Evolutionary conservation across 805 yeast genomes (phyloP).

Genomic region (Candida ovalis): DNA sequence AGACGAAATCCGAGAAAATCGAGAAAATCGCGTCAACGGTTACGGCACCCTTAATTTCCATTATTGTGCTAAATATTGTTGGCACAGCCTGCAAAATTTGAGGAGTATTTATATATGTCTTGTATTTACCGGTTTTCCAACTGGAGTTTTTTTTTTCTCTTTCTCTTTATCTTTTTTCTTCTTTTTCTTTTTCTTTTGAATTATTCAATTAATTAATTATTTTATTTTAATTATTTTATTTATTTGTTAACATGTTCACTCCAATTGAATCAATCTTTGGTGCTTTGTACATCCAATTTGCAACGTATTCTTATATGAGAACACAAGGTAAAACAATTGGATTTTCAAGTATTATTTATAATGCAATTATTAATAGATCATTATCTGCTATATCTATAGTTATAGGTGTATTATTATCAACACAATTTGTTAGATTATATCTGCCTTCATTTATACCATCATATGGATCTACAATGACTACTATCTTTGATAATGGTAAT

Average conservation of each 20-base stretch:
- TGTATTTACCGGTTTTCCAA: no score
- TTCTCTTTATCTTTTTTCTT: background rate
- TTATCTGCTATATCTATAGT: conserved; percentile 30
- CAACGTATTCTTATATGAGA: conserved; percentile 40
- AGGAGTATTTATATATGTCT: no score
- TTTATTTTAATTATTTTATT: background rate
- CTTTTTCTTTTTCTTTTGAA: background rate
- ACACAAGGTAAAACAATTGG: conserved; percentile 42
- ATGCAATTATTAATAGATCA: conserved; percentile 26
- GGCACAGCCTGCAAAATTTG: no score
- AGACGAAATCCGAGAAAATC: background rate
- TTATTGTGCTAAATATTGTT: no score
- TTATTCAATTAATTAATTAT: background rate
- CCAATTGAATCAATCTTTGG: conserved; percentile 42
- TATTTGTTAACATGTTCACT: conserved; percentile 36
- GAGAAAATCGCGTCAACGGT: no score
- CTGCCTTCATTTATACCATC: conserved; percentile 27
- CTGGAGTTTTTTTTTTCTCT: background rate
- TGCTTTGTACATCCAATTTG: conserved; percentile 42
- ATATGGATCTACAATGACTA: background rate
- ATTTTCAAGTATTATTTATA: conserved; percentile 40
- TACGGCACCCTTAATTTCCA: no score
- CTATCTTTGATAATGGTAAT: background rate
- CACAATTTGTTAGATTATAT: conserved; percentile 15
- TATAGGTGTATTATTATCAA: conserved; percentile 34